A percentile compares a stretch with the other conserved stretches of the same genome.
Evolutionary conservation across 805 yeast species (phyloP).

Genomic region (Torulaspora franciscae): DNA sequence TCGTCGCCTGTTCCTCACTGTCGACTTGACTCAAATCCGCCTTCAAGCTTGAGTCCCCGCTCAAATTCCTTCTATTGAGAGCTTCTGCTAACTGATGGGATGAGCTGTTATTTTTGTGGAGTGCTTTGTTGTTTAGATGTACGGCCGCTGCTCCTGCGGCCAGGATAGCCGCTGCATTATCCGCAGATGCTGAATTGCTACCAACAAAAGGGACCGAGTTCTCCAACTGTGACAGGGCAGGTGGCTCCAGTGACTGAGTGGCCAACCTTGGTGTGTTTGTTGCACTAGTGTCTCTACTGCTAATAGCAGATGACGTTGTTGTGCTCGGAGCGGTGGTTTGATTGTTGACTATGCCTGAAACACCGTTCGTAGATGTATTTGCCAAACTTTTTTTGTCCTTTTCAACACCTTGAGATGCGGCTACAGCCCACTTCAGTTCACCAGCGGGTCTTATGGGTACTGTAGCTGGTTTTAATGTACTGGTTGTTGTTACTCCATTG

Average conservation of each 20-base stretch:
- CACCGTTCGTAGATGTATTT: constrained; percentile 5
- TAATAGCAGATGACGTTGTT: constrained; percentile 14
- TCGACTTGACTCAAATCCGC: constrained; percentile 1
- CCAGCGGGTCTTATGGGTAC: constrained; percentile 51
- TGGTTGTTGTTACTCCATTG: constrained; percentile 32
- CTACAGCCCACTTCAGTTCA: constrained; percentile 52
- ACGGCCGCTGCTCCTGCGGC: constrained; percentile 30
- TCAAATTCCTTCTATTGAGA: constrained; percentile 1
- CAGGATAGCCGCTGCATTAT: constrained; percentile 25
- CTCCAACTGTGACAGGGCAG: constrained; percentile 12
- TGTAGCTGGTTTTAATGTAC: constrained; percentile 47
- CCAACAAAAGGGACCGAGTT: constrained; percentile 9
- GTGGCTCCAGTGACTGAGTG: constrained; percentile 15
- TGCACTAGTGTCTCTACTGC: constrained; percentile 15
- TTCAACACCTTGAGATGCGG: constrained; percentile 41
- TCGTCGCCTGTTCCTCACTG: constrained; percentile 1
- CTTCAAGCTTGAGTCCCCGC: neutral
- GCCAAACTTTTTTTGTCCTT: constrained; percentile 21
- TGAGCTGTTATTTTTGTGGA: constrained; percentile 12
- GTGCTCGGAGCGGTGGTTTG: constrained; percentile 8
- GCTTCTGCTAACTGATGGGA: constrained; percentile 10
- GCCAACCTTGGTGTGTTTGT: constrained; percentile 22
- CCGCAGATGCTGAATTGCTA: constrained; percentile 18
- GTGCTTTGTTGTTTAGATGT: constrained; percentile 24
- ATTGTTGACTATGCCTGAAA: neutral